phyloP scores from a whole-genome alignment of 2,329 filamentous ascomycete genomes.

The Taxawa tesnikishii region DNA sequence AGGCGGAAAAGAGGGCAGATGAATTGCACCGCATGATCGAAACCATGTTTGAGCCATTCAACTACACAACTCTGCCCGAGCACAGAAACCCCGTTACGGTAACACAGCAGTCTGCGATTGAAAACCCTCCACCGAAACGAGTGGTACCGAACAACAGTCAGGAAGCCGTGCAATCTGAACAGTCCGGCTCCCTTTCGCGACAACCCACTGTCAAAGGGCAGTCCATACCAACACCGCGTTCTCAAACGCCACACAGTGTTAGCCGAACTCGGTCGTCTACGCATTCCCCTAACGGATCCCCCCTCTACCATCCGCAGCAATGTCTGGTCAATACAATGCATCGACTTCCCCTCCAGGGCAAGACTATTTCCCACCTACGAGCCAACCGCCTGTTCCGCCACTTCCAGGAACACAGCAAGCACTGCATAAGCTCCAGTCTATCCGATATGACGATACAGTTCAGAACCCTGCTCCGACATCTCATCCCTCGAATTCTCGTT shows the following conservation, averaged over 20 bases:
- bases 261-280: conserved; percentile 29
- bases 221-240: conserved; percentile 19
- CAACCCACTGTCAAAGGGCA: conserved; percentile 6
- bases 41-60: conserved; percentile 84
- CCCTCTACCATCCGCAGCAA: conserved; percentile 23
- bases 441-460: conserved; percentile 16
- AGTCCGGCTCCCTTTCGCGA: neutral
- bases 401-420: conserved; percentile 6
- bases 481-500: conserved; percentile 14
- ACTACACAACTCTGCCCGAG: conserved; percentile 77
- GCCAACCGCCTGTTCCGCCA: neutral
- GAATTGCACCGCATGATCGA: conserved; percentile 93
- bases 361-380: conserved; percentile 15
- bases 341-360: conserved; percentile 5
- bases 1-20: conserved; percentile 88
- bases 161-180: conserved; percentile 4
- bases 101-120: neutral
- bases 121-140: neutral
- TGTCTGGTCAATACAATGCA: neutral
- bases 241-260: conserved; percentile 24
- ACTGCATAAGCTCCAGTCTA: conserved; percentile 12
- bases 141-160: neutral
- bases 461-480: conserved; percentile 9
- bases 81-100: conserved; percentile 19
- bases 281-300: conserved; percentile 35